Conservation (phyloP, 306 rosid genomes). For the Ormosia emarginata region DNA sequence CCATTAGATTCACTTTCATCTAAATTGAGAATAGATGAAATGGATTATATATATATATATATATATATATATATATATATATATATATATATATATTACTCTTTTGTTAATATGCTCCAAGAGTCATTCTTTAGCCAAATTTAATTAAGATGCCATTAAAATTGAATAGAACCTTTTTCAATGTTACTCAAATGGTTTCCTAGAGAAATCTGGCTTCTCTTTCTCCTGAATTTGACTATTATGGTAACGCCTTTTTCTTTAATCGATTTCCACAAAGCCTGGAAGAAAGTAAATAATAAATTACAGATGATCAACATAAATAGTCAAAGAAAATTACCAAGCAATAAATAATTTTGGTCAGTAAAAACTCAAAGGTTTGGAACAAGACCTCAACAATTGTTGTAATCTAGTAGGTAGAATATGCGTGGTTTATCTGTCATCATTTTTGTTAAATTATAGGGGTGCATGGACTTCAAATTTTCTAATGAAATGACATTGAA, state of each 20-base stretch:
- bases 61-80: too few species aligned
- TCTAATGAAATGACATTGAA: constrained; percentile 12
- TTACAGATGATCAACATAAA: neutral
- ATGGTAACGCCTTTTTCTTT: neutral
- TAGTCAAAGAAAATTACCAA: neutral
- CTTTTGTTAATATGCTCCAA: neutral
- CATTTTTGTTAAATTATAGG: neutral
- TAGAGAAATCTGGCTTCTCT: neutral
- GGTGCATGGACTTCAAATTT: constrained; percentile 15
- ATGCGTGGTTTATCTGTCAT: neutral
- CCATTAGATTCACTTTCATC: too few species aligned
- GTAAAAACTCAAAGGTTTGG: neutral
- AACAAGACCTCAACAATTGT: neutral
- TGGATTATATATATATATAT: too few species aligned
- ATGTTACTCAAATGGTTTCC: neutral
- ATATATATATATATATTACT: neutral
- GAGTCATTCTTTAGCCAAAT: neutral
- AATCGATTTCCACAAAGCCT: neutral
- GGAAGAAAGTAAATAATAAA: neutral
- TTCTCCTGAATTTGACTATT: neutral
- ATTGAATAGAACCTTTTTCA: neutral
- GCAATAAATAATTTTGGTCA: neutral
- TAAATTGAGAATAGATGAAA: too few species aligned
- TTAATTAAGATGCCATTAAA: neutral
- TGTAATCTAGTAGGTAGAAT: neutral